These are phyloP conservation scores for Bacterosira constricta DNA, from an alignment of 108 stramenopile species.

Conservation along the genomic window DNA sequence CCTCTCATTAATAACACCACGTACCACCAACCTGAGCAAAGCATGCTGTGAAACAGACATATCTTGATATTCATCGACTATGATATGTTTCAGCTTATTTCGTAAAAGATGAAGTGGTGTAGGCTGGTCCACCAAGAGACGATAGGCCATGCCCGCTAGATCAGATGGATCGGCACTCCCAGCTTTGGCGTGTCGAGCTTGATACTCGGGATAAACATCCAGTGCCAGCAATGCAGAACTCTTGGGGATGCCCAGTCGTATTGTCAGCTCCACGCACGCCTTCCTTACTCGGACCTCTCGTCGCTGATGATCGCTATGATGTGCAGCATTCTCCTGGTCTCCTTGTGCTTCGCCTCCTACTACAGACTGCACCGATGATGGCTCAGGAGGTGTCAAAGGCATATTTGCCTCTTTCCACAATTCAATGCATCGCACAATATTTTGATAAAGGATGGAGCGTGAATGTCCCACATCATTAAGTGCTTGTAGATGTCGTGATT, in stretches of 20 bases:
- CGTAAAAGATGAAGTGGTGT: slow-evolving; percentile 41
- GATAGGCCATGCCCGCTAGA: slow-evolving; percentile 53
- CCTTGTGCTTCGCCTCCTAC: not conserved
- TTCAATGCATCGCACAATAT: slow-evolving; percentile 61
- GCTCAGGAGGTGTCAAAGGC: slow-evolving; percentile 29
- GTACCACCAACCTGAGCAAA: slow-evolving; percentile 47
- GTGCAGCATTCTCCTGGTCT: not conserved
- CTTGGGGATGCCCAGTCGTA: slow-evolving; percentile 53
- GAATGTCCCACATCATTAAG: slow-evolving; percentile 52
- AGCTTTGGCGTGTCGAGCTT: slow-evolving; percentile 45
- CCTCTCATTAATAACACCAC: slow-evolving; percentile 45
- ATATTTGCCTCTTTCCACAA: slow-evolving; percentile 65
- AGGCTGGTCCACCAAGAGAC: slow-evolving; percentile 35
- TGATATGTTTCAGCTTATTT: slow-evolving; percentile 51
- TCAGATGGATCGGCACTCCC: slow-evolving; percentile 59
- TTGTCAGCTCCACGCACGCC: slow-evolving; percentile 53
- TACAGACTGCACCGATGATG: not conserved
- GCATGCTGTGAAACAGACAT: slow-evolving; percentile 60
- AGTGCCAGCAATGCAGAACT: slow-evolving; percentile 56
- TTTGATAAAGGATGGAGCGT: slow-evolving; percentile 38
- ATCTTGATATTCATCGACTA: slow-evolving; percentile 70
- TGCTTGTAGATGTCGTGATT: slow-evolving; percentile 39
- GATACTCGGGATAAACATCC: slow-evolving; percentile 51
- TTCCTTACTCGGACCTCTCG: slow-evolving; percentile 25
- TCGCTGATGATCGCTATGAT: not conserved